Conservation (phyloP, 768 basidiomycete species). For the Hygrophorus russula region DNA sequence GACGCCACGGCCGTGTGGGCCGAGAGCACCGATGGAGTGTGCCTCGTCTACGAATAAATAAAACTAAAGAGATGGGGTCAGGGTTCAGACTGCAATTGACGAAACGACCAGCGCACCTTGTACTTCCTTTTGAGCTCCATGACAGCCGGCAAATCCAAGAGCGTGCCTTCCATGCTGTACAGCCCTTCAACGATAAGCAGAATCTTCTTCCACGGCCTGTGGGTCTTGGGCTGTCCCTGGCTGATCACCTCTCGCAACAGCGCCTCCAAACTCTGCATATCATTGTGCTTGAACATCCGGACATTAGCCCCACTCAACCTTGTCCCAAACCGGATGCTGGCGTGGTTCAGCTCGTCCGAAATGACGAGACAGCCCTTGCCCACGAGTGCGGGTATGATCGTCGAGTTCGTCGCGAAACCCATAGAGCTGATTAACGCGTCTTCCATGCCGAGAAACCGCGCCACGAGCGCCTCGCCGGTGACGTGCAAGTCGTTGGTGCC, state of each 20-base stretch:
- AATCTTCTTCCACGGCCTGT: slow-evolving; percentile 99
- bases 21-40: slow-evolving; percentile 93
- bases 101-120: slow-evolving; percentile 49
- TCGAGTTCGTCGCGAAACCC: slow-evolving; percentile 96
- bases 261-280: slow-evolving; percentile 73
- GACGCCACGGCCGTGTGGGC: slow-evolving; percentile 90
- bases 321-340: slow-evolving; percentile 88
- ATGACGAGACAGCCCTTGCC: slow-evolving; percentile 89
- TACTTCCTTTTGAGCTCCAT: slow-evolving; percentile 87
- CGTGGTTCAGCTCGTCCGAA: slow-evolving; percentile 95
- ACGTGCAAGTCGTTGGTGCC: slow-evolving; percentile 82
- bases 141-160: slow-evolving; percentile 74
- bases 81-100: background rate
- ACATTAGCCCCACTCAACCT: slow-evolving; percentile 82
- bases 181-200: slow-evolving; percentile 89
- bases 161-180: slow-evolving; percentile 97
- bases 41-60: slow-evolving; percentile 95
- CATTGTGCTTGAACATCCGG: slow-evolving; percentile 94
- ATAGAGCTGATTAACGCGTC: slow-evolving; percentile 86
- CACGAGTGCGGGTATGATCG: slow-evolving; percentile 85
- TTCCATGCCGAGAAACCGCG: slow-evolving; percentile 83
- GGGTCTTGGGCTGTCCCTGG: slow-evolving; percentile 95
- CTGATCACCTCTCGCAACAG: slow-evolving; percentile 85
- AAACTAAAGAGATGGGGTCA: slow-evolving; percentile 50
- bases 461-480: slow-evolving; percentile 76